These are phyloP conservation scores for Turritis glabra DNA, from an alignment of 345 rosid genomes.

Conservation along the genomic window DNA sequence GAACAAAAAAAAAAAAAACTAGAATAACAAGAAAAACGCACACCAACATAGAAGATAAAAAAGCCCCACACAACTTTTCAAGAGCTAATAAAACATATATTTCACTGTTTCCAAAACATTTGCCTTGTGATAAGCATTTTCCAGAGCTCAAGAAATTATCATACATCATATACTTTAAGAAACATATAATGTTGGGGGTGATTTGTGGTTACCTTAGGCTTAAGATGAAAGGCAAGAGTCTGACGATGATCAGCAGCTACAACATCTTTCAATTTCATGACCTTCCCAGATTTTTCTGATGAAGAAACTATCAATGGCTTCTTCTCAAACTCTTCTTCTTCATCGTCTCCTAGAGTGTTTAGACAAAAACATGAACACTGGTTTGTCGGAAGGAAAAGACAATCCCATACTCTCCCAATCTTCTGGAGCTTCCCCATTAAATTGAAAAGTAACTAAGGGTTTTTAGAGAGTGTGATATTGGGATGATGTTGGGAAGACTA, in stretches of 20 bases:
- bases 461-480: constrained; percentile 7
- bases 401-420: constrained; percentile 52
- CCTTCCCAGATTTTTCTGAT: constrained; percentile 40
- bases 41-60: constrained; percentile 21
- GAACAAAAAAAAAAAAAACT: not conserved
- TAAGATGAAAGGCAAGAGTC: constrained; percentile 82
- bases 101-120: constrained; percentile 26
- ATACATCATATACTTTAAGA: not conserved
- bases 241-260: constrained; percentile 55
- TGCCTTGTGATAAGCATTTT: constrained; percentile 25
- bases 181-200: not conserved
- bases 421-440: constrained; percentile 58
- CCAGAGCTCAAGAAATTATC: constrained; percentile 31
- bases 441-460: not conserved
- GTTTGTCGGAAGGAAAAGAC: constrained; percentile 49
- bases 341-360: constrained; percentile 45
- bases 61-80: constrained; percentile 18
- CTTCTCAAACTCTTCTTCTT: constrained; percentile 51
- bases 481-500: constrained; percentile 13
- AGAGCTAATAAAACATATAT: constrained; percentile 27
- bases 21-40: constrained; percentile 33
- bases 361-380: constrained; percentile 67
- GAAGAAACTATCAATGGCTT: constrained; percentile 46
- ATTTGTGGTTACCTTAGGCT: constrained; percentile 65
- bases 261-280: constrained; percentile 63